Evolutionary conservation across 2,329 filamentous ascomycete species (phyloP).

Genomic region (Thelonectria olida): DNA sequence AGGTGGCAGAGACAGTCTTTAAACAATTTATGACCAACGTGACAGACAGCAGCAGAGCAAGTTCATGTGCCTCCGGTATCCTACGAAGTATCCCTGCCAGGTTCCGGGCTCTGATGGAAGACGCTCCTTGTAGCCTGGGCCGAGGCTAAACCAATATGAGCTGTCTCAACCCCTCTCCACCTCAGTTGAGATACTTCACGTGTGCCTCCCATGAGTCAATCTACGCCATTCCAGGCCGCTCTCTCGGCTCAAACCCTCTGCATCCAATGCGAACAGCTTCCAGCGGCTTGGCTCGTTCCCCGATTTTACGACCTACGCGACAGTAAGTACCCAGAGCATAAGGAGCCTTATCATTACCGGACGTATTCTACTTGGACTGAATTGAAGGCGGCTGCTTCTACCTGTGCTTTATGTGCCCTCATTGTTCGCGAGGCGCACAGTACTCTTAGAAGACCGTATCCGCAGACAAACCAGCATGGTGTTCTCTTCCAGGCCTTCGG

Average conservation of each 20-base stretch:
- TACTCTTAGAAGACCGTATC: background rate
- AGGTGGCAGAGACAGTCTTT: no score
- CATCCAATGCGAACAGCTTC: background rate
- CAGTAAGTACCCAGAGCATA: background rate
- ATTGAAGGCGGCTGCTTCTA: background rate
- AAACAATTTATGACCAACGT: no score
- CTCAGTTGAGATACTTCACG: background rate
- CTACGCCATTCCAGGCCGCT: background rate
- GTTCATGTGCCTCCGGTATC: no score
- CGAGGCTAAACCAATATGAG: no score
- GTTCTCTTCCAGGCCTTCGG: background rate
- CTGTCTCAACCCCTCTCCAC: no score
- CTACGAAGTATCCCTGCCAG: no score
- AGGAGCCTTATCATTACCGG: background rate
- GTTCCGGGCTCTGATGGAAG: no score
- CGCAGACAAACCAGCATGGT: background rate
- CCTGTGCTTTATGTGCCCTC: background rate
- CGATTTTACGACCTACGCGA: background rate
- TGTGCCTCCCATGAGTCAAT: background rate
- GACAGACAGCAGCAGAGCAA: no score
- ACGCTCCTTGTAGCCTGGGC: no score
- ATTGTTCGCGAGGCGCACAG: background rate
- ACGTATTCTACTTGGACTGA: background rate
- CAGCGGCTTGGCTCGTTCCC: background rate
- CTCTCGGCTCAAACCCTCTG: background rate